Evolutionary conservation across 805 yeast genomes (phyloP).

Genomic region (Phaffomyces antillensis): DNA sequence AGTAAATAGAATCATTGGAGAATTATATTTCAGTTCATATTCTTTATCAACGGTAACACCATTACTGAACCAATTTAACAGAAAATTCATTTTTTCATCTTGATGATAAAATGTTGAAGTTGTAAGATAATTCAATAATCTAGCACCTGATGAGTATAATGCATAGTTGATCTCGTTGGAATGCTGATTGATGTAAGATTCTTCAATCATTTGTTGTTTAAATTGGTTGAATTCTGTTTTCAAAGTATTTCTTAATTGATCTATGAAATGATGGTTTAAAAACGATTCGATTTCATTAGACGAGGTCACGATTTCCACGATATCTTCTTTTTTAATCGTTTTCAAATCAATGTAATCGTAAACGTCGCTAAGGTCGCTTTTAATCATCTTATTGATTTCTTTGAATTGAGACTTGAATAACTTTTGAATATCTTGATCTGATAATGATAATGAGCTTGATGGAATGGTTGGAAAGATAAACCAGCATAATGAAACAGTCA

Average conservation of each 20-base stretch:
- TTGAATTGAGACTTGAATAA: too few species aligned
- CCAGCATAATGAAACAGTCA: too few species aligned
- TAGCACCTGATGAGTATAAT: slow-evolving; percentile 29
- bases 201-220: slow-evolving; percentile 5
- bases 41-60: neutral
- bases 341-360: too few species aligned
- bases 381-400: too few species aligned
- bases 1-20: slow-evolving; percentile 20
- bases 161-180: slow-evolving; percentile 28
- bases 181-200: neutral
- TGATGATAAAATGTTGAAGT: slow-evolving; percentile 27
- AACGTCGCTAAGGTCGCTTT: too few species aligned
- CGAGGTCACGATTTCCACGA: neutral
- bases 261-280: slow-evolving; percentile 10
- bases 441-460: too few species aligned
- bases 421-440: too few species aligned
- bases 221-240: slow-evolving; percentile 14
- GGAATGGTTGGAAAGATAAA: too few species aligned
- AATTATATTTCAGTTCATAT: neutral
- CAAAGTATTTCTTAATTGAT: too few species aligned
- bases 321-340: too few species aligned
- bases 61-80: neutral
- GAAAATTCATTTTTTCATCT: slow-evolving; percentile 1
- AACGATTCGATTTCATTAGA: slow-evolving; percentile 12
- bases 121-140: slow-evolving; percentile 29